Evolutionary conservation across 805 yeast species (phyloP), one percentile per base, ranked within the genome.

Genomic region (Candida ipomoeae): DNA sequence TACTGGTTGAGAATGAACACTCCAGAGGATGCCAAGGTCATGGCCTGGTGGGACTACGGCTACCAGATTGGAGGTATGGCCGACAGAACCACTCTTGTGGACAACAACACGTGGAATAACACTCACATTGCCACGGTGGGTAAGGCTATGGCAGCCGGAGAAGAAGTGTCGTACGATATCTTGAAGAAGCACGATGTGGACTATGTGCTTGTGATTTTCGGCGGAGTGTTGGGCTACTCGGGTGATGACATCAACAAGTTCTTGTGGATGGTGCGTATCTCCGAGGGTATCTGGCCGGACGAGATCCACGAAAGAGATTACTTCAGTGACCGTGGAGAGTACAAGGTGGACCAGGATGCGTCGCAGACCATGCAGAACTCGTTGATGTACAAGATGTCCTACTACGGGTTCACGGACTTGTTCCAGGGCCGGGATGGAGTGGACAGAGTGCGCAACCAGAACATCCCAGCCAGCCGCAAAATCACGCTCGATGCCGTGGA

Each of bases 31-130:
- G 87, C 97, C 34, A 91, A 88, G 69, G 87, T 94, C 54, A 89
- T 95, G 86, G 85, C 97, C 10, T 94, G 99, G 99, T 94, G 99
- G 99, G 99, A 95, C 75, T 95, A 95, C 65, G 99, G 99, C 49
- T 94, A 94, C 71, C 99, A 94, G 75, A 94, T 94, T 63, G 99
- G 99, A 61, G 99, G 99, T 55, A 94, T 94, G 98, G 99, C 99
- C 42, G 99, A 94, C 71, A 83, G 99, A 65, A 92, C 98, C 56
- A 94, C 99, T 5, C 78, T 94, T 60, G 99, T 95, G 37, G 99
- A 94, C 70, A 94, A 94, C 80, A 94, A 94, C 73, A 94, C 99
- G 10, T 94, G 99, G 99, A 94, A 94, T 69, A 94, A 94, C 75
- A 94, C 99, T 3, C 99, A 94, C 68, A 95, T 94, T 70, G 99